These are phyloP conservation scores for Stachybotrys elegans DNA, from an alignment of 2,329 filamentous ascomycete genomes.

Conservation along the genomic window DNA sequence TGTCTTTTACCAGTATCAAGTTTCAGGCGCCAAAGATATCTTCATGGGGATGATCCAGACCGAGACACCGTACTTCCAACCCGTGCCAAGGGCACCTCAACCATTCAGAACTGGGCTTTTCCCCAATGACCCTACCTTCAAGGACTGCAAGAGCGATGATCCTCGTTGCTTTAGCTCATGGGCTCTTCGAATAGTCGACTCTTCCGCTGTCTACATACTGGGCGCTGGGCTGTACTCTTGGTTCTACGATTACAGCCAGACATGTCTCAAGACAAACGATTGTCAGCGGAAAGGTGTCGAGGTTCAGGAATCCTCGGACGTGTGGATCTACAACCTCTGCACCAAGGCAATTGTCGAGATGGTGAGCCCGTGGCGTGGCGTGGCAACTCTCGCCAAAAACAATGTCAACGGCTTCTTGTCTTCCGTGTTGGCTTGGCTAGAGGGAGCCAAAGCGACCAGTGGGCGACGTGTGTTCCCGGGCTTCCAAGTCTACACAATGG, in stretches of 20 bases:
- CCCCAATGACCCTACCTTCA: conserved; percentile 10
- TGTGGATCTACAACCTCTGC: too few relatives aligned
- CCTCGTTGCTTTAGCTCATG: conserved; percentile 16
- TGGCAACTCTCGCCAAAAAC: too few relatives aligned
- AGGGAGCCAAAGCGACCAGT: too few relatives aligned
- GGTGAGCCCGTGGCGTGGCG: too few relatives aligned
- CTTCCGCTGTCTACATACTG: conserved; percentile 14
- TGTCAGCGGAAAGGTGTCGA: too few relatives aligned
- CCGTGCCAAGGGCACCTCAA: conserved; percentile 25
- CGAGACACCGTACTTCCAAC: conserved; percentile 58
- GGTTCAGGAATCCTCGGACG: too few relatives aligned
- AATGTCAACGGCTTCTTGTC: too few relatives aligned
- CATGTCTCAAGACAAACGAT: neutral
- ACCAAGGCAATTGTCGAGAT: too few relatives aligned
- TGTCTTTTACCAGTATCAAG: conserved; percentile 46
- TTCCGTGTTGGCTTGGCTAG: too few relatives aligned
- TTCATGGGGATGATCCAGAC: conserved; percentile 60
- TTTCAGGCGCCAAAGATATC: conserved; percentile 39
- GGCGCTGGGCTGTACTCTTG: conserved; percentile 20
- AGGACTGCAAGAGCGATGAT: conserved; percentile 8
- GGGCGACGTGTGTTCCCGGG: too few relatives aligned
- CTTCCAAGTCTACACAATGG: too few relatives aligned
- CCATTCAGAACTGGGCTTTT: conserved; percentile 11
- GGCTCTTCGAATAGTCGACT: conserved; percentile 12
- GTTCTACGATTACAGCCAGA: conserved; percentile 12